A percentile compares a stretch with the other conserved stretches of the same genome.
phyloP scores from a whole-genome alignment of 306 rosid genomes.

The Cucumis cinereus region DNA sequence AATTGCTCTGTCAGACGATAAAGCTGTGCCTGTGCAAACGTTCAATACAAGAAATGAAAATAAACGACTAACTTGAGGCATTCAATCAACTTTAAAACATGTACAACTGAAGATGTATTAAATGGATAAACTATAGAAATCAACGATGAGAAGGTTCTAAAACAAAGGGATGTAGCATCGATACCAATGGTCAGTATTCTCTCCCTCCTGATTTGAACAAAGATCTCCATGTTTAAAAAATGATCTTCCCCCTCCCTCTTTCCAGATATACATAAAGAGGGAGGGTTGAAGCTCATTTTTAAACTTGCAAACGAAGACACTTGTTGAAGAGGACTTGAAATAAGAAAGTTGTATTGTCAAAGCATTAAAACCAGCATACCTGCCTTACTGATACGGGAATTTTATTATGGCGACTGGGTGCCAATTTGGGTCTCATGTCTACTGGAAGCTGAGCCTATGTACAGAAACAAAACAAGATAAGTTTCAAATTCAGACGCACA shows the following conservation, averaged over 20 bases:
- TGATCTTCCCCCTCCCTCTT: too few relatives aligned
- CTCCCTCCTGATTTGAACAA: neutral
- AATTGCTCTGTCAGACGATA: constrained; percentile 77
- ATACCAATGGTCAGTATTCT: neutral
- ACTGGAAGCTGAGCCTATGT: constrained; percentile 80
- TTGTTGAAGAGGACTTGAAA: neutral
- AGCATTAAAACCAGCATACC: constrained; percentile 34
- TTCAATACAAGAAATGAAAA: neutral
- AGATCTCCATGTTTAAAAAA: too few relatives aligned
- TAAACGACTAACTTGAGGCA: neutral
- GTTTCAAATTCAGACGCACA: constrained; percentile 11
- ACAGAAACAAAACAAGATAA: constrained; percentile 28
- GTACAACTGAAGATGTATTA: neutral
- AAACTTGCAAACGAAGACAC: neutral
- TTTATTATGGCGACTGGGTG: constrained; percentile 60
- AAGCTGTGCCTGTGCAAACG: constrained; percentile 58
- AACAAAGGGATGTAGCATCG: neutral
- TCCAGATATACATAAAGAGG: too few relatives aligned
- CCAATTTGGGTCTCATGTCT: constrained; percentile 78
- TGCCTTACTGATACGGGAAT: constrained; percentile 78
- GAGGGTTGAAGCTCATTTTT: neutral
- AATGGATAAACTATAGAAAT: neutral
- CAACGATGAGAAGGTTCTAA: neutral
- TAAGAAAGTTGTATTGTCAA: neutral
- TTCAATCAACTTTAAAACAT: neutral